Percentiles rank a stretch among this genome's conserved stretches.
phyloP scores from a whole-genome alignment of 805 yeast species.

The Yamadazyma tumulicola region DNA sequence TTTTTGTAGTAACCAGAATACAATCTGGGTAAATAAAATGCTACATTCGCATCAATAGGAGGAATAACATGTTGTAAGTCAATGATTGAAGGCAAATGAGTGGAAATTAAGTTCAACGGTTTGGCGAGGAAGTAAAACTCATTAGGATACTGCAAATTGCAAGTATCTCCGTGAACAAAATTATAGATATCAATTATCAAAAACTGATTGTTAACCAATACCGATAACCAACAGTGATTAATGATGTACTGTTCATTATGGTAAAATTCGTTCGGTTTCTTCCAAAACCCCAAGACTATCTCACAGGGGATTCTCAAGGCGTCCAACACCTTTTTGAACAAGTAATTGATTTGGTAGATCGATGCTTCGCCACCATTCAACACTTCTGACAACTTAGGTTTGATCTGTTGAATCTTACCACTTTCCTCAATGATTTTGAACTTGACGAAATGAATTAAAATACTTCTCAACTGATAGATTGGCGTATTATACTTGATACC shows the following conservation, averaged over 20 bases:
- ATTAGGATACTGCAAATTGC: conserved; percentile 33
- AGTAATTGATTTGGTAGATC: conserved; percentile 70
- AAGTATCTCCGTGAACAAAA: conserved; percentile 29
- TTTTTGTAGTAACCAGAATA: conserved; percentile 74
- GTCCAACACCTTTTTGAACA: conserved; percentile 70
- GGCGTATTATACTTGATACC: conserved; percentile 36
- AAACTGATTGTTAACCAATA: conserved; percentile 72
- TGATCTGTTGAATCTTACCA: conserved; percentile 32
- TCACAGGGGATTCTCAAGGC: conserved; percentile 71
- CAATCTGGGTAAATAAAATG: conserved; percentile 79
- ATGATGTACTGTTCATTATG: conserved; percentile 50
- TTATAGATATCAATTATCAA: conserved; percentile 65
- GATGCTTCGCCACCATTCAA: conserved; percentile 52
- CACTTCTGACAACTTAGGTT: conserved; percentile 41
- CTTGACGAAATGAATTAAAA: conserved; percentile 68
- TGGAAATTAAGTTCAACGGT: conserved; percentile 72
- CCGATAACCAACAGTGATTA: conserved; percentile 89
- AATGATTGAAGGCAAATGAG: conserved; percentile 80
- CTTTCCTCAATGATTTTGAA: conserved; percentile 44
- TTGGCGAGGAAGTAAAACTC: conserved; percentile 73
- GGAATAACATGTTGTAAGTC: conserved; percentile 86
- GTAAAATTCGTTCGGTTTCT: conserved; percentile 64
- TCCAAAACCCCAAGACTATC: conserved; percentile 77
- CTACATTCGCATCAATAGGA: conserved; percentile 72
- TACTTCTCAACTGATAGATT: conserved; percentile 54